Conservation (phyloP, 495 filamentous ascomycete genomes). For the Xylaria nigripes region DNA sequence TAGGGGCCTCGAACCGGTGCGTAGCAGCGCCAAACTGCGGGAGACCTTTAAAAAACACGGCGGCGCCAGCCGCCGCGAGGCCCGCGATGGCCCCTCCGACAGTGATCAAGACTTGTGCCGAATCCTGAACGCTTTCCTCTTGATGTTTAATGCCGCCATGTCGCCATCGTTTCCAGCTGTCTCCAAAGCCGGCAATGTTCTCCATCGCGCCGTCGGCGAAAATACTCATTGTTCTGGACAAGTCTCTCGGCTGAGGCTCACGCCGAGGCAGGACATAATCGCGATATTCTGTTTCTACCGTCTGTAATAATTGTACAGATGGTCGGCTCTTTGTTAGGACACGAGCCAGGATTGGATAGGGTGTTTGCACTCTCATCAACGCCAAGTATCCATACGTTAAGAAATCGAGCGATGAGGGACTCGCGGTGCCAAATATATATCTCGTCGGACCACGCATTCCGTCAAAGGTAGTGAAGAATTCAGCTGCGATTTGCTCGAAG, state of each 20-base stretch:
- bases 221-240: constrained; percentile 17
- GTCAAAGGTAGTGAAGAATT: constrained; percentile 61
- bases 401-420: constrained; percentile 64
- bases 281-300: constrained; percentile 36
- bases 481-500: constrained; percentile 57
- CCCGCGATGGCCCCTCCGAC: constrained; percentile 16
- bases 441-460: constrained; percentile 46
- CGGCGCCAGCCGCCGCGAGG: constrained; percentile 16
- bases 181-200: constrained; percentile 21
- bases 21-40: constrained; percentile 26
- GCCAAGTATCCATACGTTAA: constrained; percentile 68
- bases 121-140: constrained; percentile 20
- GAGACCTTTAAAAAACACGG: constrained; percentile 18
- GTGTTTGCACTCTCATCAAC: constrained; percentile 61
- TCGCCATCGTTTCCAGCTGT: constrained; percentile 22
- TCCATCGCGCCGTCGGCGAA: constrained; percentile 27
- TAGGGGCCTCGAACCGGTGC: constrained; percentile 25
- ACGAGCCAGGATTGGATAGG: constrained; percentile 62
- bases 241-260: constrained; percentile 13
- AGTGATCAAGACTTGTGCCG: constrained; percentile 13
- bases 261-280: constrained; percentile 12
- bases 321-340: constrained; percentile 49
- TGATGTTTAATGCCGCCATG: constrained; percentile 15
- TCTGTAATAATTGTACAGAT: constrained; percentile 48
- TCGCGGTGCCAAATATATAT: constrained; percentile 43